Percentiles rank a stretch among this genome's conserved stretches.
phyloP scores from a whole-genome alignment of 257 asterid genomes.

The Solanum lycopersicoides region DNA sequence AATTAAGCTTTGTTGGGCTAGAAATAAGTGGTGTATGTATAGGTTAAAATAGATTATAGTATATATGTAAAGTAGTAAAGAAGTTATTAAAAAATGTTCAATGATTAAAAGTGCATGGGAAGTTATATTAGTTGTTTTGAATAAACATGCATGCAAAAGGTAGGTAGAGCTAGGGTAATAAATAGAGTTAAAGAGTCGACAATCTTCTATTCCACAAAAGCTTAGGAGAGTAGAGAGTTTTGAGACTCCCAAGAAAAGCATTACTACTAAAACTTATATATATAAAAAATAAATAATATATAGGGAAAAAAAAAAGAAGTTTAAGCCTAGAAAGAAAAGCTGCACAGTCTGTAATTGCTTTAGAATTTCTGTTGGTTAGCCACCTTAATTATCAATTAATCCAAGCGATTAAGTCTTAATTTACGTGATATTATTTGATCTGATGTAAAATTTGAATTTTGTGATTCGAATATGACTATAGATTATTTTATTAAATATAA shows the following conservation, averaged over 20 bases:
- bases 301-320: neutral
- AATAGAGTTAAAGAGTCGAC: neutral
- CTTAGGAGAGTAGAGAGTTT: neutral
- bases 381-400: neutral
- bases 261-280: neutral
- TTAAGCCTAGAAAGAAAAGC: neutral
- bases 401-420: neutral
- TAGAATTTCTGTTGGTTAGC: neutral
- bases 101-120: neutral
- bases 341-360: neutral
- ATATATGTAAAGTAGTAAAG: neutral
- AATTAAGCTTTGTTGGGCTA: neutral
- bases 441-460: neutral
- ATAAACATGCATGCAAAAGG: neutral
- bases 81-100: neutral
- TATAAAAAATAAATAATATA: neutral
- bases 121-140: neutral
- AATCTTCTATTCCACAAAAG: constrained; percentile 12
- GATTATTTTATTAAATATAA: neutral
- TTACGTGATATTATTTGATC: neutral
- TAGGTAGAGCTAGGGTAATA: neutral
- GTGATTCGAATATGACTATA: neutral
- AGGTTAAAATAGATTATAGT: neutral
- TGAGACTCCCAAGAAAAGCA: neutral
- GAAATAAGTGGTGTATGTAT: neutral